Conservation (phyloP, 352 stramenopile genomes). For the Phytophthora macrochlamydospora region DNA sequence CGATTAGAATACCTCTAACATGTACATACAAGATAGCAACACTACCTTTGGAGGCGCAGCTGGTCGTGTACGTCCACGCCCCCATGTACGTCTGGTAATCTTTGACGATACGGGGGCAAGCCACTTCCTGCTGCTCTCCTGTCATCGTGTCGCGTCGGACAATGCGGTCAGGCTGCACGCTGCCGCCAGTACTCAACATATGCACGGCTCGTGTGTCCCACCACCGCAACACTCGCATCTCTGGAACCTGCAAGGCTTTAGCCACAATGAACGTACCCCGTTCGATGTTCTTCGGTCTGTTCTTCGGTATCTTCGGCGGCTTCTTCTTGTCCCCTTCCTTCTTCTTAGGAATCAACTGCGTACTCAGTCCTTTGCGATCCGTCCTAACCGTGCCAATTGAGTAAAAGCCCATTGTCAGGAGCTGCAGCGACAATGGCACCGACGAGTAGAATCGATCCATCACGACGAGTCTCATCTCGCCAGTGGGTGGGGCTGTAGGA, state of each 20-base stretch:
- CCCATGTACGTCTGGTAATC: slow-evolving; percentile 17
- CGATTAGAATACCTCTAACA: neutral
- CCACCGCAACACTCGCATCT: slow-evolving; percentile 3
- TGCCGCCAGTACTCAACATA: slow-evolving; percentile 6
- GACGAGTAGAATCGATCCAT: slow-evolving; percentile 17
- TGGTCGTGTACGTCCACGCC: slow-evolving; percentile 12
- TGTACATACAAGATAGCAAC: slow-evolving; percentile 9
- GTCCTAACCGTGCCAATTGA: slow-evolving; percentile 14
- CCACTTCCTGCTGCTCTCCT: slow-evolving; percentile 7
- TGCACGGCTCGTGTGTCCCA: slow-evolving; percentile 11
- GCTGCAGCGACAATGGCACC: slow-evolving; percentile 11
- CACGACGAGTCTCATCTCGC: slow-evolving; percentile 9
- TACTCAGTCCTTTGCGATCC: slow-evolving; percentile 12
- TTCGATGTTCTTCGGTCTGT: slow-evolving; percentile 5
- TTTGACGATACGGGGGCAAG: slow-evolving; percentile 6
- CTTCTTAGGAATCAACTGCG: slow-evolving; percentile 13
- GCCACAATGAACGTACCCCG: slow-evolving; percentile 3
- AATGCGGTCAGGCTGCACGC: slow-evolving; percentile 1
- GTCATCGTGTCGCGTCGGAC: slow-evolving; percentile 4
- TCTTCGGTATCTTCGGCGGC: slow-evolving; percentile 16
- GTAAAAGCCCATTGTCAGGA: slow-evolving; percentile 18
- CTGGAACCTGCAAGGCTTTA: neutral
- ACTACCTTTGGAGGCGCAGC: slow-evolving; percentile 12
- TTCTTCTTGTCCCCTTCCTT: slow-evolving; percentile 11
- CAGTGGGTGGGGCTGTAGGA: neutral